Evolutionary conservation across 2,329 filamentous ascomycete genomes (phyloP), one percentile per base, ranked within the genome.

Genomic region (Arthrobotrys pseudoclavata): DNA sequence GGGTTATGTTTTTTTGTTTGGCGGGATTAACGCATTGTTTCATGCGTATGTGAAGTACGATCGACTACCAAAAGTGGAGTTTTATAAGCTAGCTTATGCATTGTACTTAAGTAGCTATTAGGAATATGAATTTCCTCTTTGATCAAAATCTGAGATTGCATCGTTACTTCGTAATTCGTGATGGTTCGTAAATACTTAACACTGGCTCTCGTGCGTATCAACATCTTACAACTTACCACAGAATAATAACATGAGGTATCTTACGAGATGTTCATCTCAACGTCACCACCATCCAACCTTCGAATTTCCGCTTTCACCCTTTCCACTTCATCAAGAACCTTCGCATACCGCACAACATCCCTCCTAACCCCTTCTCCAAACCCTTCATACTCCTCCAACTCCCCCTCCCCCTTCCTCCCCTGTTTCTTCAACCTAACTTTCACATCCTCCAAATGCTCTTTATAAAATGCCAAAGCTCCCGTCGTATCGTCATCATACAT

Each of bases 401-500:
- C 80, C 20, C 74, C 79, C 55, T 82, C 80, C 1, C 79, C 80
- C 6, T 79, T 79, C 55, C 79, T 76, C 63, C 71, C 78, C 37
- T 72, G 52, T 47, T 80, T 80, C 24, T 80, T 62, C 47, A 81
- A 67, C 37, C 80, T 55, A 4, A 78, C 69, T 9, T 78, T 78
- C 37, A 80, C 80, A 72, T 82, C 81, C 57, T 79, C 71, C 24
- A 82, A 50, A 66, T 82, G 81, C 42, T 80, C 63, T 18, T 77
- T 79, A 69, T 82, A 82, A 47, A 81, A 81, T 15, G 76, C 80
- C 18, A 82, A 62, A 10, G 81, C 80, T 29, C 79, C 76, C 0
- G 74, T 20, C 9, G 80, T 79, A 61, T 81, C 80, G 3, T 72
- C 52, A 50, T 81, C 79, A 67, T 82, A 82, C 15, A 81, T 79